Evolutionary conservation across 2,329 filamentous ascomycete genomes (phyloP).

Genomic region (Aulographum hederae): DNA sequence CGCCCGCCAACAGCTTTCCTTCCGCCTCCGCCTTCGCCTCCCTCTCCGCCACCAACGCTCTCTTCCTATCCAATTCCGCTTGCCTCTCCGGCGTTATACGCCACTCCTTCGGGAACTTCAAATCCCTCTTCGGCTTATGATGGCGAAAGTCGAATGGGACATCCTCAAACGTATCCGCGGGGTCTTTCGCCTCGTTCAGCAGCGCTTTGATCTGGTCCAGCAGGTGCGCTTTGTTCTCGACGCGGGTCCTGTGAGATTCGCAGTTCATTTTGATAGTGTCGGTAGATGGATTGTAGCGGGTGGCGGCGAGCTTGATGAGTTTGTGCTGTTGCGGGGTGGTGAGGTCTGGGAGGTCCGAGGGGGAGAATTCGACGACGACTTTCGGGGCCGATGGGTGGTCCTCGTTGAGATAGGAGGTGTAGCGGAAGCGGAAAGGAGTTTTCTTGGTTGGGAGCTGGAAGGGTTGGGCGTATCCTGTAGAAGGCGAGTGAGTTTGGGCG

Average conservation of each 20-base stretch:
- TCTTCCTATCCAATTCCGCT: neutral
- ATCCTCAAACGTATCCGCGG: constrained; percentile 68
- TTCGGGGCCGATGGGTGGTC: constrained; percentile 80
- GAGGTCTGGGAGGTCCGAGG: constrained; percentile 49
- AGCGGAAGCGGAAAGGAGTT: constrained; percentile 76
- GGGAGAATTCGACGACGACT: constrained; percentile 80
- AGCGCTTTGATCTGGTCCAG: constrained; percentile 59
- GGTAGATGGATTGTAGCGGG: constrained; percentile 72
- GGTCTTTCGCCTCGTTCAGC: constrained; percentile 55
- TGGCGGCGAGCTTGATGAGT: constrained; percentile 70
- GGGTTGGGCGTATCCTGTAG: constrained; percentile 60
- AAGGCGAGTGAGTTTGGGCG: neutral
- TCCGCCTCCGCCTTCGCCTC: neutral
- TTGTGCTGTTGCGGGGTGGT: constrained; percentile 53
- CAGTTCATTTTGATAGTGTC: constrained; percentile 76
- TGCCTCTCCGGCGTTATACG: constrained; percentile 53
- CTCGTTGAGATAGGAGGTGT: constrained; percentile 93
- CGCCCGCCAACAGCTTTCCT: neutral
- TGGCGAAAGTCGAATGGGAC: constrained; percentile 80
- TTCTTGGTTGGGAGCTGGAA: constrained; percentile 52
- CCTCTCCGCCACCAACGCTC: neutral
- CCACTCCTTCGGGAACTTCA: constrained; percentile 70
- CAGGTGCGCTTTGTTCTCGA: constrained; percentile 94
- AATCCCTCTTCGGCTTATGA: constrained; percentile 48
- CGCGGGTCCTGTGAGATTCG: constrained; percentile 72